Base-by-base conservation (phyloP, 2,329 filamentous ascomycete species). In the Neophaeococcomyces mojaviensis region DNA sequence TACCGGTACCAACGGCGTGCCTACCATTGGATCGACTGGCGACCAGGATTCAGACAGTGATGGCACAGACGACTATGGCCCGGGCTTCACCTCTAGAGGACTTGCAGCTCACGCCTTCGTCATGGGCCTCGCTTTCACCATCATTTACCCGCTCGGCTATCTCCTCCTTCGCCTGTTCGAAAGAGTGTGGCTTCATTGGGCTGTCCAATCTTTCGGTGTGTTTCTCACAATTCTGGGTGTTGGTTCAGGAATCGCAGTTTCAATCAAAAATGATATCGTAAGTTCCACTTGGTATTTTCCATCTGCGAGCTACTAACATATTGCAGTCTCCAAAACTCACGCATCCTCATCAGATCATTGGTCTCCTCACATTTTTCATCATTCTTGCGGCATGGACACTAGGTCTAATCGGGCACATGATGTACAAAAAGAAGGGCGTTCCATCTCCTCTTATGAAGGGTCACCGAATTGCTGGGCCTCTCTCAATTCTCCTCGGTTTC, bases 401-500 rank as follows among this genome's bases (percentile, higher is more conserved):
- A 12, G 79, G 79, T 22, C 66, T 75, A 50, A 52, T 78, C 46
- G 75, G 81, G 53, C 78, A 81, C 55, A 64, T 68, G 38, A 65
- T 73, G 31, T 78, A 68, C 59, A 73, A 70, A 55, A 64, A 68
- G 58, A 77, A 73, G 2, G 63, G 72, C 46, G 49, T 67, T 18
- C 61, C 72, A 1, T 76, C 76, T 20, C 68, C 69, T 52, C 67
- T 78, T 28, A 57, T 56, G 43, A 72, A 66, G 15, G 64, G 75
- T 19, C 79, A 83, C 60, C 61, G 76, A 16, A 78, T 77, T 72
- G 63, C 79, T 2, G 79, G 79, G 2, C 71, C 78, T 12, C 37
- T 72, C 3, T 66, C 77, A 30, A 67, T 82, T 16, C 58, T 71
- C 8, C 55, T 79, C 3, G 79, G 76, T 36, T 64, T 77, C 13